These are phyloP conservation scores for Ascochyta pisi DNA, from an alignment of 2,329 filamentous ascomycete species.

Conservation along the genomic window DNA sequence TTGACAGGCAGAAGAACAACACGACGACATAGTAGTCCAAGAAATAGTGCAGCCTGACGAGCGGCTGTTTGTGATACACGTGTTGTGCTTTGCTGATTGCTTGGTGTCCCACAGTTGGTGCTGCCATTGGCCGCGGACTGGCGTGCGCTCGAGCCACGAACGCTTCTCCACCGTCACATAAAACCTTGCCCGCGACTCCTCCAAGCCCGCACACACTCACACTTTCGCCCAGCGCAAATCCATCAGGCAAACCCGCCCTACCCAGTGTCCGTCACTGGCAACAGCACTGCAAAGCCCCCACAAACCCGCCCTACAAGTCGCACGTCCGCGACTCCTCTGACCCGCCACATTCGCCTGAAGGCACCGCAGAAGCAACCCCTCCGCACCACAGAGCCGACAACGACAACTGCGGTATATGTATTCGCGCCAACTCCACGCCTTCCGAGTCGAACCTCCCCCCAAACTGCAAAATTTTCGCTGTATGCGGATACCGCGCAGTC, in stretches of 20 bases:
- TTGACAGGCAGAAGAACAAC: background rate
- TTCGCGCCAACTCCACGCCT: slow-evolving; percentile 95
- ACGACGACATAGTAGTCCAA: background rate
- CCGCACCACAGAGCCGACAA: slow-evolving; percentile 34
- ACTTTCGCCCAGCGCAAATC: slow-evolving; percentile 28
- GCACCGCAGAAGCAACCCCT: slow-evolving; percentile 40
- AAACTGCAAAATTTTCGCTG: slow-evolving; percentile 98
- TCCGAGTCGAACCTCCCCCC: slow-evolving; percentile 90
- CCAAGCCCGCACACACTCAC: slow-evolving; percentile 27
- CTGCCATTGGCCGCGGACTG: slow-evolving; percentile 11
- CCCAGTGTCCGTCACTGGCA: slow-evolving; percentile 33
- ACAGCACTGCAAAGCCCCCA: slow-evolving; percentile 16
- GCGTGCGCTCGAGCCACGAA: slow-evolving; percentile 9
- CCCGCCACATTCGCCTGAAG: slow-evolving; percentile 44
- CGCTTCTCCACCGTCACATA: slow-evolving; percentile 20
- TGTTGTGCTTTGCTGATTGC: slow-evolving; percentile 13
- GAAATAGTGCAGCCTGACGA: slow-evolving; percentile 4
- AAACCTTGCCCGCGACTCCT: slow-evolving; percentile 15
- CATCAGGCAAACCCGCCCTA: slow-evolving; percentile 25
- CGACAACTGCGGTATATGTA: slow-evolving; percentile 84
- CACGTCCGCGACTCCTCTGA: slow-evolving; percentile 39
- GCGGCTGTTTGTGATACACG: slow-evolving; percentile 16
- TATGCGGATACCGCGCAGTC: slow-evolving; percentile 91
- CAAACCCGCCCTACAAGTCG: slow-evolving; percentile 31
- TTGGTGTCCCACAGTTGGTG: slow-evolving; percentile 1